Evolutionary conservation across 371 early-diverging fungal species (phyloP).

Genomic region (Actinomucor elegans): DNA sequence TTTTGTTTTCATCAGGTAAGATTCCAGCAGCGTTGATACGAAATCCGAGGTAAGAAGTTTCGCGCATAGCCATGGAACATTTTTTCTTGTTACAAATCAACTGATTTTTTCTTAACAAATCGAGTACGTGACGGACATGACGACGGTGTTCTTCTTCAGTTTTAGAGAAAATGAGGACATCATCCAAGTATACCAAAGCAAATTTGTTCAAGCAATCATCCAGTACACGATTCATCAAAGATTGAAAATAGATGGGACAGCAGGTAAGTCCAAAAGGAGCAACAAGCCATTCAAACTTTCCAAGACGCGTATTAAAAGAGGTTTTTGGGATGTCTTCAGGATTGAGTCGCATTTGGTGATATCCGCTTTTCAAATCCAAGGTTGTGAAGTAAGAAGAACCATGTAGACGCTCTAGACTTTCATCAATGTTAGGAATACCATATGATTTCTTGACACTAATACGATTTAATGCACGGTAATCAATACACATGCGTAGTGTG

Average conservation of each 20-base stretch:
- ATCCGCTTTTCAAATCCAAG: conserved; percentile 8
- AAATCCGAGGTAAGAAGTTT: conserved; percentile 48
- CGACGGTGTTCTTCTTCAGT: conserved; percentile 41
- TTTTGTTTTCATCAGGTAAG: conserved; percentile 21
- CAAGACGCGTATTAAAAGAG: conserved; percentile 9
- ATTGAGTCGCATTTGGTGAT: not conserved
- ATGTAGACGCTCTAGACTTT: conserved; percentile 26
- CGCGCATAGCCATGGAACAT: conserved; percentile 38
- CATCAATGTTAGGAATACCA: conserved; percentile 49
- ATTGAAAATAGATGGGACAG: conserved; percentile 47
- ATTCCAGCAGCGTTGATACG: conserved; percentile 31
- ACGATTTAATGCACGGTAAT: conserved; percentile 43
- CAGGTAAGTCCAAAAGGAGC: conserved; percentile 54
- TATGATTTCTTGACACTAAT: conserved; percentile 39
- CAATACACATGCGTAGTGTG: conserved; percentile 34
- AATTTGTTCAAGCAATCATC: conserved; percentile 33
- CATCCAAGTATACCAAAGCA: conserved; percentile 51
- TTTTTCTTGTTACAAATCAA: conserved; percentile 49
- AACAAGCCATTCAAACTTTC: conserved; percentile 34
- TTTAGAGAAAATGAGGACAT: conserved; percentile 55
- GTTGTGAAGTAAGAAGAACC: conserved; percentile 26
- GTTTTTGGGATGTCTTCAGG: not conserved
- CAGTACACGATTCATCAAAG: conserved; percentile 40
- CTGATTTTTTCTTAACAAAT: conserved; percentile 25
- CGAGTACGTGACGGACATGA: conserved; percentile 36